Percentiles rank a stretch among this genome's conserved stretches.
Evolutionary conservation across 2,329 filamentous ascomycete species (phyloP).

Genomic region (Periconia macrospinosa): DNA sequence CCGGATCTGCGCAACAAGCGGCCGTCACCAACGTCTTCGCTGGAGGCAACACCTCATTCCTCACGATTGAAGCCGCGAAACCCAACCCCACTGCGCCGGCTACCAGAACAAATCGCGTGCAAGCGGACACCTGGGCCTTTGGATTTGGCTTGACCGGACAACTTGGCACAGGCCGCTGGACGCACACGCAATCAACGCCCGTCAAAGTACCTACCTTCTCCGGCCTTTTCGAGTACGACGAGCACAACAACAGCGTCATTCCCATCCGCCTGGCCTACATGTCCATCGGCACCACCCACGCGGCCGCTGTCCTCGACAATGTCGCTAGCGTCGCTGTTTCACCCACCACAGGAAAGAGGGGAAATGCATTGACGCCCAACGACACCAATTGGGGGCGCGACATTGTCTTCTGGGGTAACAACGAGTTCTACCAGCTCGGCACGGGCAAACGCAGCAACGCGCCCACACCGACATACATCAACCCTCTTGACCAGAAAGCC

Average conservation of each 20-base stretch:
- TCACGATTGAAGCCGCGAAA: slow-evolving; percentile 76
- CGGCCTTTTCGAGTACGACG: slow-evolving; percentile 84
- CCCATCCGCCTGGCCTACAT: slow-evolving; percentile 78
- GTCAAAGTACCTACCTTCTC: slow-evolving; percentile 82
- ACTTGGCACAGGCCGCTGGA: slow-evolving; percentile 86
- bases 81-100: slow-evolving; percentile 41
- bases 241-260: slow-evolving; percentile 64
- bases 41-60: slow-evolving; percentile 84
- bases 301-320: slow-evolving; percentile 81
- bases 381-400: slow-evolving; percentile 89
- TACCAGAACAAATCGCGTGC: slow-evolving; percentile 57
- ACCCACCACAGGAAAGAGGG: slow-evolving; percentile 29
- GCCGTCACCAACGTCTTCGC: slow-evolving; percentile 78
- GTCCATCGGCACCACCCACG: slow-evolving; percentile 78
- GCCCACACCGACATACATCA: slow-evolving; percentile 74
- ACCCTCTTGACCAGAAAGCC: slow-evolving; percentile 68
- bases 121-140: slow-evolving; percentile 81
- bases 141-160: slow-evolving; percentile 83
- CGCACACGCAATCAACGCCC: slow-evolving; percentile 77
- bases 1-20: slow-evolving; percentile 62
- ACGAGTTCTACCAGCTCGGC: slow-evolving; percentile 90
- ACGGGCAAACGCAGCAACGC: slow-evolving; percentile 86
- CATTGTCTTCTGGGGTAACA: slow-evolving; percentile 91
- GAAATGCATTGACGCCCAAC: slow-evolving; percentile 51
- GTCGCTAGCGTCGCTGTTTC: slow-evolving; percentile 66